Evolutionary conservation across 306 rosid genomes (phyloP), one percentile per base, ranked within the genome.

Genomic region (Cucumis cinereus): DNA sequence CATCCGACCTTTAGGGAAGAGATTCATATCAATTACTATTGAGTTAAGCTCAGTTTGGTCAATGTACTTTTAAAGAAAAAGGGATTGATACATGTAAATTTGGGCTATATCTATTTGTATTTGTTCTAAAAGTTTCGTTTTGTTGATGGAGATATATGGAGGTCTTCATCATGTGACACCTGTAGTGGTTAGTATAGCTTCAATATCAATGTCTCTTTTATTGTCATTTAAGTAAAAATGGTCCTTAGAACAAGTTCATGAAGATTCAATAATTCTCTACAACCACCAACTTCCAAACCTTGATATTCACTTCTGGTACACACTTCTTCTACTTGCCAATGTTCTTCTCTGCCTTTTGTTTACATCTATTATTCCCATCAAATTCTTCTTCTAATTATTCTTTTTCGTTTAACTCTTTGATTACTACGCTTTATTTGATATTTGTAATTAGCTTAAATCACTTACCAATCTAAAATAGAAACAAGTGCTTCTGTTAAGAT

Each of bases 91-190:
- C 10, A n/a, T 35, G 23, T 13, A 12, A 45, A 45, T 10, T 22
- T 43, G 55, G 36, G 8, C 14, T 22, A 8, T 41, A 45, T 45
- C 52, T 61, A 23, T 30, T 14, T 12, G 23, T 77, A 50, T 61
- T 78, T 70, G 75, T 45, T 70, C 75, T 47, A 47, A 70, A 45
- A 70, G 57, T 47, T 70, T 70, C 75, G 4, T 70, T 35, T 45
- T 70, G 75, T 24, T 70, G 75, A 69, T 69, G 40, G 75, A 70
- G 75, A 24, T 45, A 68, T 13, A 16, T 33, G 56, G 38, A 70
- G 57, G 41, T 69, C 74, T 69, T 69, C 38, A 23, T 45, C 74
- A 41, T 14, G 74, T 43, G 56, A 43, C n/a, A 41, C 36, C 35
- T 68, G 55, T 67, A 43, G 1, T 23, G 56, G 36, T 45, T 30